phyloP scores from a whole-genome alignment of 2,329 filamentous ascomycete species.

The Cladosporium oxysporum region DNA sequence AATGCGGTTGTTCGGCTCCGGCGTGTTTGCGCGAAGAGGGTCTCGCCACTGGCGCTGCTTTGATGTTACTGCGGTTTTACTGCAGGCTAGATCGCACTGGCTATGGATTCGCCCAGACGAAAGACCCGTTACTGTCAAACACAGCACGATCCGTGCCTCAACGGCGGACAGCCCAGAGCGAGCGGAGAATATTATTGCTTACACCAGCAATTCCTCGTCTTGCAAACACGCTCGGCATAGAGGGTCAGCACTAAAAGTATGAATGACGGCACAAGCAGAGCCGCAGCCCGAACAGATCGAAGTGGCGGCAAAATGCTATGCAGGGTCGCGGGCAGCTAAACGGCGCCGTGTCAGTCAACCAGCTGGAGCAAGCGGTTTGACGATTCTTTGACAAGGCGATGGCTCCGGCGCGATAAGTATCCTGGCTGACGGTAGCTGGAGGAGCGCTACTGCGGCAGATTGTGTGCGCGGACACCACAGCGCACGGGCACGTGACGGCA shows the following conservation, averaged over 20 bases:
- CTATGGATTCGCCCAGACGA: not conserved
- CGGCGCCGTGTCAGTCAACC: not conserved
- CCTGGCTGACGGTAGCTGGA: not conserved
- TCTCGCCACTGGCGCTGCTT: not conserved
- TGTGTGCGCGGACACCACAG: not conserved
- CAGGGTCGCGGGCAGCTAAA: slow-evolving; percentile 7
- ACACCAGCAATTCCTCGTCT: not conserved
- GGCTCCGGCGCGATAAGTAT: slow-evolving; percentile 4
- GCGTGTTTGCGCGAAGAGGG: not conserved
- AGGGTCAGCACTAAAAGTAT: not conserved
- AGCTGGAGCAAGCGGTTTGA: slow-evolving; percentile 6
- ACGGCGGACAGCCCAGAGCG: not conserved
- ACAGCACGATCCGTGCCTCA: not conserved
- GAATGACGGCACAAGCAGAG: slow-evolving; percentile 11
- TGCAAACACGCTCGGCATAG: not conserved
- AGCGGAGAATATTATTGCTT: not conserved
- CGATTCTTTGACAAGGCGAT: slow-evolving; percentile 15
- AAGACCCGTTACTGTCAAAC: not conserved
- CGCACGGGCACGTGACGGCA: slow-evolving; percentile 1
- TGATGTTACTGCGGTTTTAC: not conserved
- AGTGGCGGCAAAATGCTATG: slow-evolving; percentile 6
- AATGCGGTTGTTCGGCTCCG: not conserved
- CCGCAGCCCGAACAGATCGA: slow-evolving; percentile 10
- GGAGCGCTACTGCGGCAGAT: slow-evolving; percentile 10
- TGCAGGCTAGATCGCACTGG: not conserved